Evolutionary conservation across 495 filamentous ascomycete genomes (phyloP).

Genomic region (Physcia stellaris): DNA sequence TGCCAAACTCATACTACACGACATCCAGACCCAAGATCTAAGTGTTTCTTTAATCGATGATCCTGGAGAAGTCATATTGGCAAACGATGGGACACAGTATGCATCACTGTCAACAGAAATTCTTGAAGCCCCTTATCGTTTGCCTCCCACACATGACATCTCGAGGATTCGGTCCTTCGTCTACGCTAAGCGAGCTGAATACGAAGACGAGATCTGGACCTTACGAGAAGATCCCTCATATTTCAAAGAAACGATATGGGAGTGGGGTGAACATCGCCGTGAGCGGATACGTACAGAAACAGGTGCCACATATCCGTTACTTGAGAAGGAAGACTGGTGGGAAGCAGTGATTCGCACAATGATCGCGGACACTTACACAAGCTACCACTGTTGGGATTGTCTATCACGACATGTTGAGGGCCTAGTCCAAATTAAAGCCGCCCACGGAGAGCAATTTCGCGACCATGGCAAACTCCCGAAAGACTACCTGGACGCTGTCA

Average conservation of each 20-base stretch:
- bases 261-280: background rate
- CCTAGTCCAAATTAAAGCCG: slow-evolving; percentile 15
- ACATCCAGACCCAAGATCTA: slow-evolving; percentile 15
- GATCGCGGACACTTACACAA: slow-evolving; percentile 15
- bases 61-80: slow-evolving; percentile 4
- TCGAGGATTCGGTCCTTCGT: slow-evolving; percentile 25
- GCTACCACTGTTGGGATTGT: slow-evolving; percentile 17
- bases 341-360: slow-evolving; percentile 18
- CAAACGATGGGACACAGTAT: slow-evolving; percentile 5
- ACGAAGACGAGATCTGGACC: slow-evolving; percentile 4
- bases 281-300: slow-evolving; percentile 10
- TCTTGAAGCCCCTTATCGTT: slow-evolving; percentile 33
- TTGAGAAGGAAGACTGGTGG: slow-evolving; percentile 20
- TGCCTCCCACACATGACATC: slow-evolving; percentile 28
- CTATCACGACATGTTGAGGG: slow-evolving; percentile 18
- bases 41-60: slow-evolving; percentile 15
- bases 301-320: slow-evolving; percentile 17
- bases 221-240: slow-evolving; percentile 1
- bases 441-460: slow-evolving; percentile 19
- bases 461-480: slow-evolving; percentile 20
- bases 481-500: slow-evolving; percentile 21
- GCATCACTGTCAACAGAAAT: slow-evolving; percentile 21
- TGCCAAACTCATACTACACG: slow-evolving; percentile 30
- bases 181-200: slow-evolving; percentile 20
- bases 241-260: background rate